Conservation (phyloP, 2,329 filamentous ascomycete species). For the Pyricularia pennisetigena region DNA sequence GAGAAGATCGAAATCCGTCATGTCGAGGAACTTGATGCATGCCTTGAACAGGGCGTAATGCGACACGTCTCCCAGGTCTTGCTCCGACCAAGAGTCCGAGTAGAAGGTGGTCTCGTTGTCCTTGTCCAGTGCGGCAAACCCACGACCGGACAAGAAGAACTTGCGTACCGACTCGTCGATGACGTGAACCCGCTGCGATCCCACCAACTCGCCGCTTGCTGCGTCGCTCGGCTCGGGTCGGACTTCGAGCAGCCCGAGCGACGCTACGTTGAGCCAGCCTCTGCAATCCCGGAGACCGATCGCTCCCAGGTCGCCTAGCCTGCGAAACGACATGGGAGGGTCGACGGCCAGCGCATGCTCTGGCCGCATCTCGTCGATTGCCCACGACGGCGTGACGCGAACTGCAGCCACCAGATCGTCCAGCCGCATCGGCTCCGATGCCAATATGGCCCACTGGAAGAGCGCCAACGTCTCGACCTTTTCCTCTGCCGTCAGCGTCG, state of each 20-base stretch:
- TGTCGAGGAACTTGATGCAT: slow-evolving; percentile 22
- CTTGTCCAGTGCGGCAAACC: slow-evolving; percentile 17
- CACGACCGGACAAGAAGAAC: slow-evolving; percentile 22
- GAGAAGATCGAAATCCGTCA: slow-evolving; percentile 20
- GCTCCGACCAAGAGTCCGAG: slow-evolving; percentile 6
- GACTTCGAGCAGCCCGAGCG: slow-evolving; percentile 21
- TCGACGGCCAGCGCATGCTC: slow-evolving; percentile 16
- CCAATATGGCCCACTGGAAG: slow-evolving; percentile 24
- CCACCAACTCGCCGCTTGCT: slow-evolving; percentile 16
- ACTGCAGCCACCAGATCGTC: slow-evolving; percentile 21
- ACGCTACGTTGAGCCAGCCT: slow-evolving; percentile 20
- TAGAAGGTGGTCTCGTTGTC: background rate
- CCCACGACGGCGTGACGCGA: slow-evolving; percentile 15
- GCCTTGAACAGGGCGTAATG: slow-evolving; percentile 20
- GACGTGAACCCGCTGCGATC: slow-evolving; percentile 19
- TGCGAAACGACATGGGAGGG: background rate
- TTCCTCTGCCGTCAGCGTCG: slow-evolving; percentile 19
- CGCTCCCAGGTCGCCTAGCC: background rate
- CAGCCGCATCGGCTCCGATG: slow-evolving; percentile 20
- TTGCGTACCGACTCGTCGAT: slow-evolving; percentile 20
- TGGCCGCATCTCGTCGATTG: slow-evolving; percentile 9
- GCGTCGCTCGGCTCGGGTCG: slow-evolving; percentile 12
- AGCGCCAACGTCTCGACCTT: slow-evolving; percentile 18
- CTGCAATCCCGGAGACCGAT: slow-evolving; percentile 14
- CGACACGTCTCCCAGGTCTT: slow-evolving; percentile 16